Evolutionary conservation across 169 alveolate species (phyloP), one percentile per base, ranked within the genome.

Genomic region (Cryptosporidium xiaoi): DNA sequence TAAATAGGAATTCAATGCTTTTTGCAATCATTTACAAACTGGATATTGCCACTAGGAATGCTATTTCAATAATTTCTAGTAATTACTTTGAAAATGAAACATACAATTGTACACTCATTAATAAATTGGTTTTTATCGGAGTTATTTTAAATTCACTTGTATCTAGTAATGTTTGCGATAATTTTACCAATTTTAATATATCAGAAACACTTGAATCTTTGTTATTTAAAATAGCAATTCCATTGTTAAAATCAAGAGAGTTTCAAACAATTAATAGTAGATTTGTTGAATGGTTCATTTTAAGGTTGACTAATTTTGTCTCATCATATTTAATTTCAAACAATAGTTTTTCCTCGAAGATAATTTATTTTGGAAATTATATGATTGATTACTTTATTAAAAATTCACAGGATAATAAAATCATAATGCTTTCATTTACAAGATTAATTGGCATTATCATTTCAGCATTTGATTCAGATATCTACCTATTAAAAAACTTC

Each of bases 331-430:
- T 77, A 20, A 31, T 12, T 53, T 69, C 83, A 27, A 69, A 69
- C 20, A 69, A 34, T 31, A 34, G 46, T 53, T 69, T 69, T 69
- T 20, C 51, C 29, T 18, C 60, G 29, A 77, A 40, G 16, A 31
- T 77, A 4, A 62, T 62, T 44, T 56, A 62, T n/a, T 77, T 77
- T 77, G 87, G 87, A 13, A 58, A 77, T 24, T 20, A 12, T 24
- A 20, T 77, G 3, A 1, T 77, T 2, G 64, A 62, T 12, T 40
- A 40, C 48, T 36, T 29, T 5, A 29, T 33, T 27, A 69, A 53
- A 33, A 69, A 51, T 12, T 31, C 44, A 3, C 16, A 27, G 12
- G 36, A 31, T 10, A 18, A 33, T n/a, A 51, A 53, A n/a, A 18
- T 69, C 16, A 36, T 69, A 18, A 55, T 69, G 18, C 66, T 69